Percentiles rank a stretch among this genome's conserved stretches.
Evolutionary conservation across 139 green algal genomes (phyloP).

Genomic region (Chlamydomonas asymmetrica): DNA sequence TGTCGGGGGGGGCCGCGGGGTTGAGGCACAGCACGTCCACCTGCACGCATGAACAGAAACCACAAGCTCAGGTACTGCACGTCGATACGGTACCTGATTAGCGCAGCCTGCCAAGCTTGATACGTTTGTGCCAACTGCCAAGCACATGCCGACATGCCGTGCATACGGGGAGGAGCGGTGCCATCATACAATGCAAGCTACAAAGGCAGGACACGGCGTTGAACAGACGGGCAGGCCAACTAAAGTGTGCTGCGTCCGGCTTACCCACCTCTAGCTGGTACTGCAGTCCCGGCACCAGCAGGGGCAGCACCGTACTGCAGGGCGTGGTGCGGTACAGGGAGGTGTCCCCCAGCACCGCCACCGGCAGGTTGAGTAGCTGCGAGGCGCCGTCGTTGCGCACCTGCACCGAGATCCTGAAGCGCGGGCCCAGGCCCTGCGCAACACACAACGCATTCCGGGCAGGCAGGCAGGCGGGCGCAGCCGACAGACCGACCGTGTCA

Average conservation of each 20-base stretch:
- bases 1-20: constrained; percentile 33
- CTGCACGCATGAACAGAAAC: constrained; percentile 11
- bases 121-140: background rate
- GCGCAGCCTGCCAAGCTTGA: background rate
- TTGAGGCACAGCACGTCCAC: constrained; percentile 48
- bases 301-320: constrained; percentile 41
- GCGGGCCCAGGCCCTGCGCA: constrained; percentile 57
- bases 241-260: background rate
- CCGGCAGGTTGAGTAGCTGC: constrained; percentile 46
- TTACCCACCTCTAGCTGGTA: constrained; percentile 53
- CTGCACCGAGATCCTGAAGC: constrained; percentile 63
- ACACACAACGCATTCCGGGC: background rate
- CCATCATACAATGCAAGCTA: background rate
- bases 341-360: constrained; percentile 38
- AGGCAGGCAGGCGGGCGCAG: no score
- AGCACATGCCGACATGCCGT: background rate
- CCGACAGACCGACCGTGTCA: no score
- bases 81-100: background rate
- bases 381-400: constrained; percentile 58
- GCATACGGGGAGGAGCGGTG: background rate
- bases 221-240: background rate
- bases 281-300: constrained; percentile 55
- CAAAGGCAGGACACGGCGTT: background rate
- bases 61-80: background rate
- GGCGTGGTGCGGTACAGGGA: constrained; percentile 42